phyloP scores from a whole-genome alignment of 2,329 filamentous ascomycete species.

The Graphilbum fragrans region DNA sequence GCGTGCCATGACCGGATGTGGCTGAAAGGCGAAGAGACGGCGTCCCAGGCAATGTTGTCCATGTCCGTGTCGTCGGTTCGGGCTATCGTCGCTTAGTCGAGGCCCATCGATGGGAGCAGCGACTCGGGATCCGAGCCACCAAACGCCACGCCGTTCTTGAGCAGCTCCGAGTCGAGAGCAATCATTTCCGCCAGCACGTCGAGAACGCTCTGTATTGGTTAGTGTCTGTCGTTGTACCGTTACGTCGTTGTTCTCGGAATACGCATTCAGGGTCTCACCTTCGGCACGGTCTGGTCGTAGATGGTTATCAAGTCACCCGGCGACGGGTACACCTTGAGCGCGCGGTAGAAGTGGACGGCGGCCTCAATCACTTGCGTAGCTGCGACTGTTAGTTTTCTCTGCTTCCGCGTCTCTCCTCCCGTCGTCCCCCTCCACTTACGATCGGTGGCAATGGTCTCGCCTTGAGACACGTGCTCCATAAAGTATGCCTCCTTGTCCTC shows the following conservation, averaged over 20 bases:
- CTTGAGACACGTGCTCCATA: slow-evolving; percentile 85
- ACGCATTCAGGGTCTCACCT: slow-evolving; percentile 49
- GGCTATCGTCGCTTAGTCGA: too few species aligned
- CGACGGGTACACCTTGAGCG: slow-evolving; percentile 93
- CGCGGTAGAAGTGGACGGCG: slow-evolving; percentile 94
- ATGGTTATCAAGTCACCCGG: slow-evolving; percentile 88
- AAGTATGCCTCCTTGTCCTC: slow-evolving; percentile 96
- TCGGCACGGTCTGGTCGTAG: slow-evolving; percentile 97
- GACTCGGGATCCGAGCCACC: slow-evolving; percentile 19
- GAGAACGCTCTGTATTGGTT: slow-evolving; percentile 59
- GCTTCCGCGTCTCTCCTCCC: not conserved
- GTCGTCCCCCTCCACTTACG: slow-evolving; percentile 40
- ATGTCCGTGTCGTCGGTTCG: too few species aligned
- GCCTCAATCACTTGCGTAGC: slow-evolving; percentile 65
- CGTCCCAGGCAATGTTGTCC: too few species aligned
- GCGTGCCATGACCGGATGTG: too few species aligned
- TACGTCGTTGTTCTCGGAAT: not conserved
- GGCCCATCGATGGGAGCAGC: not conserved
- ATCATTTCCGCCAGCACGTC: slow-evolving; percentile 98
- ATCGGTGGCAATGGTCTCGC: slow-evolving; percentile 72
- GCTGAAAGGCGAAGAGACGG: too few species aligned
- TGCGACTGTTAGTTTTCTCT: slow-evolving; percentile 18
- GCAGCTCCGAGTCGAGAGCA: slow-evolving; percentile 68
- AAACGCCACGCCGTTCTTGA: slow-evolving; percentile 19
- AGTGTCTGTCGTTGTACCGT: not conserved